Base-by-base conservation (phyloP, 148 eudicot genomes). In the Drosera capensis region DNA sequence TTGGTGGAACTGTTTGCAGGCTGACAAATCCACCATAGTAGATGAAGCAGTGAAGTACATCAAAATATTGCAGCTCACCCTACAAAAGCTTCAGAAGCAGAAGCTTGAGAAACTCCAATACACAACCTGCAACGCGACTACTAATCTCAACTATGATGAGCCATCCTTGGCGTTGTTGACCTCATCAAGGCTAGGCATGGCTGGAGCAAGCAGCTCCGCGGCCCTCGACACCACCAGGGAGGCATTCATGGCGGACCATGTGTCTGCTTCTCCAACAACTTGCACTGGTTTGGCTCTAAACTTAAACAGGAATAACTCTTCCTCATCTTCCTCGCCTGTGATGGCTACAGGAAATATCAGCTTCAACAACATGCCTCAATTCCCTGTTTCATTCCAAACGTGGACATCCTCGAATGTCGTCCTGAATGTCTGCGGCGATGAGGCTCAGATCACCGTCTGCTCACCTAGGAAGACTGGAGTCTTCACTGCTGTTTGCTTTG, bases 1-100 rank as follows among this genome's bases (percentile, higher is more conserved):
- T 45, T 39, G 13, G 13, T 42, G 28, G 17, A 25, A 3, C 2
- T 18, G 46, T 39, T 14, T 7, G 36, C 62, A 83, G 94, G 73
- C 72, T 2, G 87, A 83, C 67, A 83, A 79, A 57, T 50, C 86
- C 20, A 74, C 86, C 16, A 61, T 85, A 2, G 76, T 85, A 8
- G 95, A 85, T 29, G 86, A 80, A 71, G 90, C 92, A 20, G 68
- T 74, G 29, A 60, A 5, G 59, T 59, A 70, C 63, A 77, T 85
- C 17, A 74, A 65, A 64, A 51, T 48, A 56, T 64, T 78, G 7
- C 68, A 81, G 55, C 34, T 22, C 35, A 62, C 70, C 14, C 52
- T 74, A 23, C 60, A 66, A 45, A 70, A 65, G 44, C 95, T 85
- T 14, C 68, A 80, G 38, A 66, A 62, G 25, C 55, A 57, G 25